Evolutionary conservation across 176 grass and related monocot species (phyloP).

Genomic region (Secale cereale): DNA sequence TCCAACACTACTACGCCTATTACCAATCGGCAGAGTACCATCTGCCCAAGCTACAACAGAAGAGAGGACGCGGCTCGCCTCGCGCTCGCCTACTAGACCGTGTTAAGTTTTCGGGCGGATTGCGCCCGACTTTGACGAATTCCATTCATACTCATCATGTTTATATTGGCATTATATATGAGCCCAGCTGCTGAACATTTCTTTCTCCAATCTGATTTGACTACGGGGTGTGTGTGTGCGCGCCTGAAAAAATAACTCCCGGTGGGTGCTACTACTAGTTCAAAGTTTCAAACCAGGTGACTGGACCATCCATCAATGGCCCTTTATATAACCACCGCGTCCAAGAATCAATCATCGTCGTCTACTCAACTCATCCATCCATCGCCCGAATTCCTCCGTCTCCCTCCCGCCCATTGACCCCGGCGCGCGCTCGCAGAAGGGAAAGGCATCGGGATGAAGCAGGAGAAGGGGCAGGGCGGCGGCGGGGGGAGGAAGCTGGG

Average conservation of each 20-base stretch:
- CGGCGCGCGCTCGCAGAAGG: not conserved
- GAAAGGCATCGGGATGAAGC: not conserved
- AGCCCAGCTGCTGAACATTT: slow-evolving; percentile 3
- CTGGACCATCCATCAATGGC: not conserved
- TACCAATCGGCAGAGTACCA: not conserved
- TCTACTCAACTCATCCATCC: not conserved
- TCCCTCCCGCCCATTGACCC: slow-evolving; percentile 8
- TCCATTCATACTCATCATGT: not conserved
- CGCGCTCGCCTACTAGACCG: not conserved
- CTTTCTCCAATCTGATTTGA: slow-evolving; percentile 12
- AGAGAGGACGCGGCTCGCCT: not conserved
- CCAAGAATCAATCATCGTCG: slow-evolving; percentile 16
- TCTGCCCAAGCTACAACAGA: not conserved
- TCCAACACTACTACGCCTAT: not conserved
- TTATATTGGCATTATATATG: not conserved
- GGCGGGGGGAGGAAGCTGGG: slow-evolving; percentile 28
- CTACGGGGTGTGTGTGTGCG: not conserved
- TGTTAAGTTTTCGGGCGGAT: not conserved
- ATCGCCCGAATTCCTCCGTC: not conserved
- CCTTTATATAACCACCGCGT: not conserved
- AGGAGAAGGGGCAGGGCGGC: not conserved
- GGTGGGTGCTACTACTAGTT: not conserved
- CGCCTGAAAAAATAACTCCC: not conserved
- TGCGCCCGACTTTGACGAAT: slow-evolving; percentile 19
- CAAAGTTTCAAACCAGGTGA: slow-evolving; percentile 16